A percentile compares a stretch with the other conserved stretches of the same genome.
These are phyloP conservation scores for Zasmidium citrigriseum DNA, from an alignment of 2,329 filamentous ascomycete species.

Conservation along the genomic window DNA sequence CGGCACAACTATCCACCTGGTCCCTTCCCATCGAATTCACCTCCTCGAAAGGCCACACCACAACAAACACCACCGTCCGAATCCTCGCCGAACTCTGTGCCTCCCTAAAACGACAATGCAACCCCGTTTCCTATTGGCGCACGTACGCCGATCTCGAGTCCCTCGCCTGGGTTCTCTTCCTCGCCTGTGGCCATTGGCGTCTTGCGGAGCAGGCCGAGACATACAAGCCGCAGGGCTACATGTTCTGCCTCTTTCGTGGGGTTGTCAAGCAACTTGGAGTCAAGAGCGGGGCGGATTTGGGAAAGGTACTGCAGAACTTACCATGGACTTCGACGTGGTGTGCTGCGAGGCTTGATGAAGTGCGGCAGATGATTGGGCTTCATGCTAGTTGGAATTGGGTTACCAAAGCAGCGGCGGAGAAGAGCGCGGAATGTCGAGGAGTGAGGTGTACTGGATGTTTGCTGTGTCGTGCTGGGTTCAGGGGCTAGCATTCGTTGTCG, in stretches of 20 bases:
- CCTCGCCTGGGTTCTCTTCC: neutral
- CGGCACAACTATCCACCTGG: neutral
- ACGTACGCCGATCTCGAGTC: neutral
- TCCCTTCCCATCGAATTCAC: neutral
- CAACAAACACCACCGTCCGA: neutral
- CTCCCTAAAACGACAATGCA: neutral
- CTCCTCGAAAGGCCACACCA: neutral
- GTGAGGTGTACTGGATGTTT: too few species aligned
- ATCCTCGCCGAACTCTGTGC: neutral
- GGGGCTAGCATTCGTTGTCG: too few species aligned
- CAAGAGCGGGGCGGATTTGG: neutral
- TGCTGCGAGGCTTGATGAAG: neutral
- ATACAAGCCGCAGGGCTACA: neutral
- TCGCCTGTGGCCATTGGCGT: neutral
- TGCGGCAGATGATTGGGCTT: neutral
- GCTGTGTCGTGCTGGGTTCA: too few species aligned
- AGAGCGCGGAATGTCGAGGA: too few species aligned
- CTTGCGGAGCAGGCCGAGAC: neutral
- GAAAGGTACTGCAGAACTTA: neutral
- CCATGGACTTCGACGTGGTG: neutral
- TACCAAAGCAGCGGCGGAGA: neutral
- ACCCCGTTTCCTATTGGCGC: neutral
- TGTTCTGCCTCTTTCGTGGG: neutral
- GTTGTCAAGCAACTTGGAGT: neutral
- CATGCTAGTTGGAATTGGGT: neutral